A percentile compares a stretch with the other conserved stretches of the same genome.
These are phyloP conservation scores for Trametes elegans DNA, from an alignment of 768 basidiomycete genomes.

Conservation along the genomic window DNA sequence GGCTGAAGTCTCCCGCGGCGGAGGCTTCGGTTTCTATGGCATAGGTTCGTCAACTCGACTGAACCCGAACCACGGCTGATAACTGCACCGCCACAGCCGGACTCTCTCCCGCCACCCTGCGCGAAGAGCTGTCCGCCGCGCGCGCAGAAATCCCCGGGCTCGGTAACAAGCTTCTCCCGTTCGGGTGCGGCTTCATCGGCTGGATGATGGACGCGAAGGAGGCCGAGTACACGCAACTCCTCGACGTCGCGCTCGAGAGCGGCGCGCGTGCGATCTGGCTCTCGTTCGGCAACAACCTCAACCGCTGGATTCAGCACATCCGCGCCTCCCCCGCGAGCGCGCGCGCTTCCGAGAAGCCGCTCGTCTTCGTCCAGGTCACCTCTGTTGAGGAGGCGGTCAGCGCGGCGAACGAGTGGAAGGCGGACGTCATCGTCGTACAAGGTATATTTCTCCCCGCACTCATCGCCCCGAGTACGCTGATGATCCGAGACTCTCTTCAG, in stretches of 20 bases:
- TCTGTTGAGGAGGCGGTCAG: constrained; percentile 56
- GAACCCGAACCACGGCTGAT: not conserved
- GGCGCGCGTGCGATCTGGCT: constrained; percentile 71
- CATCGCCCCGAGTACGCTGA: not conserved
- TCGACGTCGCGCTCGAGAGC: constrained; percentile 51
- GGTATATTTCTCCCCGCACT: constrained; percentile 38
- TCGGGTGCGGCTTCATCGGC: constrained; percentile 74
- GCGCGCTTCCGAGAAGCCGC: constrained; percentile 40
- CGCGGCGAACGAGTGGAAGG: constrained; percentile 64
- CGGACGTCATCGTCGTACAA: constrained; percentile 76
- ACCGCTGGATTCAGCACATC: constrained; percentile 59
- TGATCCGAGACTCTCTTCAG: constrained; percentile 35
- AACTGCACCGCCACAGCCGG: constrained; percentile 40
- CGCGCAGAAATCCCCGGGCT: constrained; percentile 31
- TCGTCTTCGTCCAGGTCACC: constrained; percentile 63
- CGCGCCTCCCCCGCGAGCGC: constrained; percentile 48
- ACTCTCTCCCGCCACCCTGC: constrained; percentile 41
- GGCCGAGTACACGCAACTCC: constrained; percentile 38
- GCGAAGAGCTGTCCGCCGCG: constrained; percentile 52
- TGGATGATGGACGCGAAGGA: constrained; percentile 65
- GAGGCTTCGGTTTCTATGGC: constrained; percentile 76
- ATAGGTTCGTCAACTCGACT: constrained; percentile 41
- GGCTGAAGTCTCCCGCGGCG: constrained; percentile 60
- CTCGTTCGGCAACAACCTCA: constrained; percentile 59
- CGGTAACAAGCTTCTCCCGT: constrained; percentile 37